phyloP scores from a whole-genome alignment of 257 asterid genomes.

The Nemophila menziesii region DNA sequence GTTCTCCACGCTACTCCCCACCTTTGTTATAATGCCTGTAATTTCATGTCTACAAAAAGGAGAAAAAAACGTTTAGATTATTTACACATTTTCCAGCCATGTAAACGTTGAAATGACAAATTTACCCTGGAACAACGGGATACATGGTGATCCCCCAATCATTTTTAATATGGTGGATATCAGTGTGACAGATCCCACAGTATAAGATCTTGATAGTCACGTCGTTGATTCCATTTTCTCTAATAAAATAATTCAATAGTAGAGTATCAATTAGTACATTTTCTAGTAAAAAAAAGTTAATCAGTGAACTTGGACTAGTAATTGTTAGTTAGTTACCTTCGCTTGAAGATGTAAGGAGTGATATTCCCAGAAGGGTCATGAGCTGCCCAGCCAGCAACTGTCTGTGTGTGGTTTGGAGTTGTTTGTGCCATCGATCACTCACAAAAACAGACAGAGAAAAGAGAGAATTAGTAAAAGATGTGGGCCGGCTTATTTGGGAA shows the following conservation, averaged over 20 bases:
- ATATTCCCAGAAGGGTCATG: slow-evolving; percentile 31
- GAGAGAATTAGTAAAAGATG: not conserved
- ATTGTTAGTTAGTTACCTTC: slow-evolving; percentile 17
- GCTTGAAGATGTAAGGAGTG: slow-evolving; percentile 34
- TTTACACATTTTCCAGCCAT: no score
- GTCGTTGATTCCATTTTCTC: slow-evolving; percentile 33
- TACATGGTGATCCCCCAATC: slow-evolving; percentile 40
- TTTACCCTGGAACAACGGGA: slow-evolving; percentile 40
- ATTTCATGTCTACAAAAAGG: slow-evolving; percentile 61
- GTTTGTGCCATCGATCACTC: slow-evolving; percentile 24
- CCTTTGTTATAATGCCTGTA: slow-evolving; percentile 53
- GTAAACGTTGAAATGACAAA: no score
- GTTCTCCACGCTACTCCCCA: slow-evolving; percentile 57
- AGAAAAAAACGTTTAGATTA: no score
- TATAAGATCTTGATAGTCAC: slow-evolving; percentile 29
- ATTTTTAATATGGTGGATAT: slow-evolving; percentile 26
- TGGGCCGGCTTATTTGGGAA: not conserved
- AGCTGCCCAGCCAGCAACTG: slow-evolving; percentile 43
- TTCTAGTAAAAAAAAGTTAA: not conserved
- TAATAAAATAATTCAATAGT: not conserved
- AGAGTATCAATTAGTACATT: no score
- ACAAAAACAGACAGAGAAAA: not conserved
- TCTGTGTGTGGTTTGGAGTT: slow-evolving; percentile 30
- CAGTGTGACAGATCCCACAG: slow-evolving; percentile 44
- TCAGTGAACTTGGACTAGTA: not conserved